A percentile compares a stretch with the other conserved stretches of the same genome.
These are phyloP conservation scores for Emericellopsis atlantica DNA, from an alignment of 2,329 filamentous ascomycete species.

Conservation along the genomic window DNA sequence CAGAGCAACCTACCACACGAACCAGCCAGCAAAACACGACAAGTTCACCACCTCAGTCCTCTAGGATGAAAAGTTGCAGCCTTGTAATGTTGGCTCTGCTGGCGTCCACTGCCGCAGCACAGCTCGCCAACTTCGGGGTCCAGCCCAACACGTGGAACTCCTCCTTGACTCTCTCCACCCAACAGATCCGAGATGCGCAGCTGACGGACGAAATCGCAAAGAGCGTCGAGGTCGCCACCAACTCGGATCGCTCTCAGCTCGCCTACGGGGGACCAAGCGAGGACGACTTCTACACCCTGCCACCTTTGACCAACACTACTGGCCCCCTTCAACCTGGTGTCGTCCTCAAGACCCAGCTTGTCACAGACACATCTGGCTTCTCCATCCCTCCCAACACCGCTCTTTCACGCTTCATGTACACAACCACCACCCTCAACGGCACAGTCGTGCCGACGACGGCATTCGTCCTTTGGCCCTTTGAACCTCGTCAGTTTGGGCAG, in stretches of 20 bases:
- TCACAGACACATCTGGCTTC: conserved; percentile 3
- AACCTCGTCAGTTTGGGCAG: not conserved
- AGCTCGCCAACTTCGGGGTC: not conserved
- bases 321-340: conserved; percentile 3
- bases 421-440: conserved; percentile 25
- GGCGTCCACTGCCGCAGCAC: not conserved
- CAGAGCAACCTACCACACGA: no score
- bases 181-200: conserved; percentile 3
- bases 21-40: no score
- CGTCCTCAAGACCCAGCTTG: conserved; percentile 6
- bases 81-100: not conserved
- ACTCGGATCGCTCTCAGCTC: conserved; percentile 5
- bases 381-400: conserved; percentile 2
- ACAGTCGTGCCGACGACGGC: conserved; percentile 29
- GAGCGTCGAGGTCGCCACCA: conserved; percentile 5
- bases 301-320: not conserved
- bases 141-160: conserved; percentile 6
- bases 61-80: no score
- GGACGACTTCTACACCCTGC: conserved; percentile 8
- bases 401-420: conserved; percentile 32
- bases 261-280: conserved; percentile 7
- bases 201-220: conserved; percentile 1
- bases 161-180: conserved; percentile 3
- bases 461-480: conserved; percentile 32
- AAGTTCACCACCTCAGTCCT: no score